Conservation (phyloP, 176 grass and related monocot species). For the Themeda triandra region DNA sequence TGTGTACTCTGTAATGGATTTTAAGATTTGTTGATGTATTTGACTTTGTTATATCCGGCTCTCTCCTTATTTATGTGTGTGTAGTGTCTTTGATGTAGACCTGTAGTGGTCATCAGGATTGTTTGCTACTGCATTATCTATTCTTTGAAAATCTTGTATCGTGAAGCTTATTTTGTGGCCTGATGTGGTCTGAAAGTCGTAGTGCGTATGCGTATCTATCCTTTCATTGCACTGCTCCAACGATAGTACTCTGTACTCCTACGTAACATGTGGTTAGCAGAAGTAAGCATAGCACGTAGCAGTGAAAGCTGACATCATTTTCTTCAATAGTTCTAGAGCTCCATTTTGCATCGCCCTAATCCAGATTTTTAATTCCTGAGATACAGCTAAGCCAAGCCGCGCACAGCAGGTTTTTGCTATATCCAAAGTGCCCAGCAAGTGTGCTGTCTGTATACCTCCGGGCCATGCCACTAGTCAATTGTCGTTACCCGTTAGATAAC, state of each 20-base stretch:
- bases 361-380: not conserved
- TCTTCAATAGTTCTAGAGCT: not conserved
- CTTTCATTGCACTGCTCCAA: not conserved
- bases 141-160: no score
- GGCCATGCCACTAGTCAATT: not conserved
- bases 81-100: not conserved
- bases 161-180: no score
- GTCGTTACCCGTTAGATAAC: conserved; percentile 19
- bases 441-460: not conserved
- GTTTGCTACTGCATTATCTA: not conserved
- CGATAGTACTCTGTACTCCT: no score
- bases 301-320: not conserved
- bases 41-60: conserved; percentile 4
- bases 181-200: no score
- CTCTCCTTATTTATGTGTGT: not conserved
- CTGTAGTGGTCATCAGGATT: not conserved
- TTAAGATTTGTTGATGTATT: not conserved
- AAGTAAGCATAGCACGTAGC: no score
- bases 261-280: not conserved
- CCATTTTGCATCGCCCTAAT: not conserved
- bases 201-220: no score
- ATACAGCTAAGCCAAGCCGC: no score
- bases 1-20: not conserved
- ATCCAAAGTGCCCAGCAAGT: not conserved
- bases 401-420: not conserved